Percentiles rank a stretch among this genome's conserved stretches.
Conservation (phyloP, 768 basidiomycete genomes). For the Mycena crocata region DNA sequence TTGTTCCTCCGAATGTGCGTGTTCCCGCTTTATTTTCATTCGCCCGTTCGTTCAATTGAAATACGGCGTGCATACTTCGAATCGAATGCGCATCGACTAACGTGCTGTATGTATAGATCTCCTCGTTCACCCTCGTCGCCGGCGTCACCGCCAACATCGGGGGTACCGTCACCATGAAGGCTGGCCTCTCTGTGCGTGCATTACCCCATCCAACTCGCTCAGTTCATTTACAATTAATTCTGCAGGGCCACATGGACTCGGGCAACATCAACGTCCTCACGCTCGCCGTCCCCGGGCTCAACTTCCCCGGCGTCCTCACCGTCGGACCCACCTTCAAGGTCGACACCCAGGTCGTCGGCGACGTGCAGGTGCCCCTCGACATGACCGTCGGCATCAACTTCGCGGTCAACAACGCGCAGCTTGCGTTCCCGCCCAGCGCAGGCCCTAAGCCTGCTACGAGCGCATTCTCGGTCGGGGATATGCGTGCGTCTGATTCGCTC, state of each 20-base stretch:
- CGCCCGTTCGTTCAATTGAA: neutral
- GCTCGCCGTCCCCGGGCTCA: slow-evolving; percentile 54
- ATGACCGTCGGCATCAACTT: slow-evolving; percentile 27
- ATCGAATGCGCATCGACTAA: neutral
- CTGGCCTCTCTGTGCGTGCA: slow-evolving; percentile 47
- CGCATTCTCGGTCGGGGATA: slow-evolving; percentile 30
- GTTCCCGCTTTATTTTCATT: neutral
- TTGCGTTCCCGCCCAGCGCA: slow-evolving; percentile 26
- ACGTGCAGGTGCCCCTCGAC: slow-evolving; percentile 25
- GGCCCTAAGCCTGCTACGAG: neutral
- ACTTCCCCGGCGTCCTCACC: slow-evolving; percentile 62
- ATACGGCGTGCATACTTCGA: neutral
- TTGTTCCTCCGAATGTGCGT: slow-evolving; percentile 41
- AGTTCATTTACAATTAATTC: neutral
- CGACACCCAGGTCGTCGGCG: slow-evolving; percentile 15
- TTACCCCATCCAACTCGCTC: neutral
- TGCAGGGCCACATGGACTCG: slow-evolving; percentile 54
- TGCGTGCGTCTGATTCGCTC: slow-evolving; percentile 8
- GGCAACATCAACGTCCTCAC: slow-evolving; percentile 56
- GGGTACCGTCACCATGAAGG: slow-evolving; percentile 52
- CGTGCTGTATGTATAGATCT: neutral
- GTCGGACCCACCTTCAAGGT: slow-evolving; percentile 44
- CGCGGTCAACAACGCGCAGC: slow-evolving; percentile 22
- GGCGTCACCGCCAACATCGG: slow-evolving; percentile 51
- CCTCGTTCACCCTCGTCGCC: slow-evolving; percentile 32